Percentiles rank a stretch among this genome's conserved stretches.
Conservation (phyloP, 2,329 filamentous ascomycete species). For the Colletotrichum camelliae region DNA sequence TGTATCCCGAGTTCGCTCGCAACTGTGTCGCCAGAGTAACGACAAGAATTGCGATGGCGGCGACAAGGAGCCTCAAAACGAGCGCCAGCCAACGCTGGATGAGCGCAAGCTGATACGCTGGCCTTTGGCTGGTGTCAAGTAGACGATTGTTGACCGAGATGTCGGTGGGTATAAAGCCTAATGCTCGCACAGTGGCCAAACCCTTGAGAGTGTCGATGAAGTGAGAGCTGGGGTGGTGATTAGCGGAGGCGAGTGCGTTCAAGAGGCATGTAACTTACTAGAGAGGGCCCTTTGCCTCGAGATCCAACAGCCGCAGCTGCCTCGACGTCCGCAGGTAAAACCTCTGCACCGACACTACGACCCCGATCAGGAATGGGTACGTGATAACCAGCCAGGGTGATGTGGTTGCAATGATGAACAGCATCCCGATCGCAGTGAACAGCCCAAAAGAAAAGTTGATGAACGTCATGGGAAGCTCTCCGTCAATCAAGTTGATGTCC, state of each 20-base stretch:
- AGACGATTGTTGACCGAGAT: conserved; percentile 50
- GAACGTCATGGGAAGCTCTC: conserved; percentile 39
- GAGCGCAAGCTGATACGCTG: conserved; percentile 61
- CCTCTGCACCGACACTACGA: conserved; percentile 57
- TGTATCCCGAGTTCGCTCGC: conserved; percentile 38
- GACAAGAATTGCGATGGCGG: conserved; percentile 50
- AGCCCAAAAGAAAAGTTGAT: conserved; percentile 31
- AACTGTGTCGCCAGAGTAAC: conserved; percentile 53
- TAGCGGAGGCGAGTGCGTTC: neutral
- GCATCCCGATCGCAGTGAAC: conserved; percentile 42
- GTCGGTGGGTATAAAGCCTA: conserved; percentile 55
- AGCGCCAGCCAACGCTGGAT: conserved; percentile 64
- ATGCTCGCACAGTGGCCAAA: conserved; percentile 60
- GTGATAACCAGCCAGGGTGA: conserved; percentile 51
- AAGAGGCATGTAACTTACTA: conserved; percentile 43
- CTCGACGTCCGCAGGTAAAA: conserved; percentile 66
- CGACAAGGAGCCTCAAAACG: conserved; percentile 54
- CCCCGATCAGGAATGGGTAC: conserved; percentile 52
- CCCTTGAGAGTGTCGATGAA: conserved; percentile 63
- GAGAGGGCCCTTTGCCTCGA: conserved; percentile 65
- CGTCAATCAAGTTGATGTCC: conserved; percentile 47
- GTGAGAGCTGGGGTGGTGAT: conserved; percentile 38
- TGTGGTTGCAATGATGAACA: conserved; percentile 49
- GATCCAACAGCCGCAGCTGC: conserved; percentile 64
- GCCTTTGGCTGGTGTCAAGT: conserved; percentile 59